phyloP scores from a whole-genome alignment of 805 yeast genomes.

The Barnettozyma populi region DNA sequence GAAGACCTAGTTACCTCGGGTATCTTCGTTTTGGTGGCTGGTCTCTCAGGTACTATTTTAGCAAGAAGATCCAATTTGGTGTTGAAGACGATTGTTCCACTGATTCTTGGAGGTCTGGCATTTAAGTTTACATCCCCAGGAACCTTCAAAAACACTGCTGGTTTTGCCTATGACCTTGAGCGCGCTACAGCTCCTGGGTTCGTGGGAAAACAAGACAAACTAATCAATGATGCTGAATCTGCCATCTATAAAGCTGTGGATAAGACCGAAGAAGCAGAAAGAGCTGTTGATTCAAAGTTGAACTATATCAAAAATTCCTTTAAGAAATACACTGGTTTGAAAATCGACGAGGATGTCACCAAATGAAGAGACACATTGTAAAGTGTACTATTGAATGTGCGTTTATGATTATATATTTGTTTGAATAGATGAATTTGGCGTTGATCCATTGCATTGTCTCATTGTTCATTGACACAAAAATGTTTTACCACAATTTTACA shows the following conservation, averaged over 20 bases:
- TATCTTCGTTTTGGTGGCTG: slow-evolving; percentile 62
- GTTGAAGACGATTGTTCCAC: slow-evolving; percentile 51
- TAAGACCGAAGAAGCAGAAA: slow-evolving; percentile 18
- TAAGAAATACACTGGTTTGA: slow-evolving; percentile 57
- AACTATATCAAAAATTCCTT: slow-evolving; percentile 26
- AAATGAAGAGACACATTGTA: slow-evolving; percentile 28
- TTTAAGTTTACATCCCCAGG: slow-evolving; percentile 68
- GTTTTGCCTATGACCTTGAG: slow-evolving; percentile 57
- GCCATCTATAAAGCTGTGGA: slow-evolving; percentile 39
- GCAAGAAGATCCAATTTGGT: slow-evolving; percentile 62
- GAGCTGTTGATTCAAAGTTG: slow-evolving; percentile 28
- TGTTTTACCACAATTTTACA: not conserved
- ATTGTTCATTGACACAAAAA: not conserved
- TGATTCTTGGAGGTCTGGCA: slow-evolving; percentile 54
- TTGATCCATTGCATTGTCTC: not conserved
- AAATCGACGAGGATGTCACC: slow-evolving; percentile 57
- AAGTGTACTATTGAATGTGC: not conserved
- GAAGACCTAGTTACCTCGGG: slow-evolving; percentile 73
- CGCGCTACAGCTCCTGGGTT: slow-evolving; percentile 53
- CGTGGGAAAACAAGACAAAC: slow-evolving; percentile 53
- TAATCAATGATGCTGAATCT: slow-evolving; percentile 40
- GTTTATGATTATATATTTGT: not conserved
- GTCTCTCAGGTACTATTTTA: slow-evolving; percentile 64
- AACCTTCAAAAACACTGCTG: slow-evolving; percentile 58
- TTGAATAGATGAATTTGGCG: not conserved